Percentiles rank a stretch among this genome's conserved stretches.
phyloP scores from a whole-genome alignment of 805 yeast genomes.

The Candida wancherniae region DNA sequence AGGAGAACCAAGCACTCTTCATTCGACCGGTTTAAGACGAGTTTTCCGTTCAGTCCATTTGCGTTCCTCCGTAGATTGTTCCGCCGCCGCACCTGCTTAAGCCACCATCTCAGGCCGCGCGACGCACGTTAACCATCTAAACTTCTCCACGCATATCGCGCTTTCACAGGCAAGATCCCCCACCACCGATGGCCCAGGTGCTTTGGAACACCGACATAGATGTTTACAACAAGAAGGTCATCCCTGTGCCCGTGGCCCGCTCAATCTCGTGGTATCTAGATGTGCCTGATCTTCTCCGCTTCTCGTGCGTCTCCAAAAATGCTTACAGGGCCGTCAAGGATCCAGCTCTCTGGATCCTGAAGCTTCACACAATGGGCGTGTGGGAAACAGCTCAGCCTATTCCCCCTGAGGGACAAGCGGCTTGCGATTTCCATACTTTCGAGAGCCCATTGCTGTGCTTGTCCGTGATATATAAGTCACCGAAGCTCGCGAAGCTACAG shows the following conservation, averaged over 20 bases:
- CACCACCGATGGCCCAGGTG: constrained; percentile 41
- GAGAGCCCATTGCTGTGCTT: constrained; percentile 34
- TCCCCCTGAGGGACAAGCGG: constrained; percentile 2
- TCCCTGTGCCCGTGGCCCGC: constrained; percentile 36
- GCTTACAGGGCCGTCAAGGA: constrained; percentile 35
- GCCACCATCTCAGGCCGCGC: too few species aligned
- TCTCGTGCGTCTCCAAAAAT: constrained; percentile 36
- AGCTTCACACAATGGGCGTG: constrained; percentile 30
- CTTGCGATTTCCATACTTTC: constrained; percentile 10
- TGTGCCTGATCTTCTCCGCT: constrained; percentile 34
- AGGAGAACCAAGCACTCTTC: too few species aligned
- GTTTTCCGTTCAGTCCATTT: too few species aligned
- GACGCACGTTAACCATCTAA: too few species aligned
- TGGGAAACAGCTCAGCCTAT: constrained; percentile 28
- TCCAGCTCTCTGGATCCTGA: constrained; percentile 36
- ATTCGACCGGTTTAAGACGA: too few species aligned
- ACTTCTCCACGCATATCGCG: too few species aligned
- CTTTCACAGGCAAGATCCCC: too few species aligned
- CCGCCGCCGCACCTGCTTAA: too few species aligned
- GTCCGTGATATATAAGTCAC: constrained; percentile 20
- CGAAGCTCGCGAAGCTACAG: constrained; percentile 34
- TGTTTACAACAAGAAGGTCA: constrained; percentile 33
- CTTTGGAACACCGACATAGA: constrained; percentile 45
- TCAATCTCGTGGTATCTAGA: constrained; percentile 30
- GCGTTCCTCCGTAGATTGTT: too few species aligned